Base-by-base conservation (phyloP, 805 yeast genomes). In the Ogataea trehaloabstinens region DNA sequence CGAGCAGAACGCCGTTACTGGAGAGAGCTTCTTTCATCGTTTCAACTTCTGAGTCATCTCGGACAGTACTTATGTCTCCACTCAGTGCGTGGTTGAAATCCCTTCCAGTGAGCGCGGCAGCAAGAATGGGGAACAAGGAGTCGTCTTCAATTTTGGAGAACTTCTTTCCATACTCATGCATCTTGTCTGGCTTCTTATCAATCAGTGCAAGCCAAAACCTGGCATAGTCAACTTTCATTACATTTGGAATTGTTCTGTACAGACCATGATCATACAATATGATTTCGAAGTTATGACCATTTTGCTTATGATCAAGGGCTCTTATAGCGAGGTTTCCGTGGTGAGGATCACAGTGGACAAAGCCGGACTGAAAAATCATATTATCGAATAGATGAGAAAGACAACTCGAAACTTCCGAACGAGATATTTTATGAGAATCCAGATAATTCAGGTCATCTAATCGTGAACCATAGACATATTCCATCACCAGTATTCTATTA, bases 311-410 rank as follows among this genome's bases (percentile, higher is more conserved):
- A 13, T 52, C 52, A 5, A 71, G 62, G 24, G 71, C 64, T 40
- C 89, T 68, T 17, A 93, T 87, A 0, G 98, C 96, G 42, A 93
- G 67, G 55, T 93, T 93, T 0, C 99, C 99, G 8, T 95, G 96
- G 60, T 93, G 99, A 1, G 99, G 99, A 60, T 93, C 99, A 66
- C 99, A 93, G 60, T 93, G 99, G 30, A 93, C 76, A 17, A 88
- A 95, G 19, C 80, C 82, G 0, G 96, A 95, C 2, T 95, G 83
- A 67, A 93, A 93, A 28, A 93, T 88, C 99, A 93, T 93, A 55
- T 80, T 82, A 66, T 91, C 87, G 69, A 93, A 93, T 20, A 88
- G 81, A 52, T 91, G 96, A 0, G 96, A 80, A 27, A 93, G 69
- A 58, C 97, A 91, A 5, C 82, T 66, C 2, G 95, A 82, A 6